Percentiles rank a stretch among this genome's conserved stretches.
These are phyloP conservation scores for Verticillium zaregamsianum DNA, from an alignment of 2,329 filamentous ascomycete genomes.

Conservation along the genomic window DNA sequence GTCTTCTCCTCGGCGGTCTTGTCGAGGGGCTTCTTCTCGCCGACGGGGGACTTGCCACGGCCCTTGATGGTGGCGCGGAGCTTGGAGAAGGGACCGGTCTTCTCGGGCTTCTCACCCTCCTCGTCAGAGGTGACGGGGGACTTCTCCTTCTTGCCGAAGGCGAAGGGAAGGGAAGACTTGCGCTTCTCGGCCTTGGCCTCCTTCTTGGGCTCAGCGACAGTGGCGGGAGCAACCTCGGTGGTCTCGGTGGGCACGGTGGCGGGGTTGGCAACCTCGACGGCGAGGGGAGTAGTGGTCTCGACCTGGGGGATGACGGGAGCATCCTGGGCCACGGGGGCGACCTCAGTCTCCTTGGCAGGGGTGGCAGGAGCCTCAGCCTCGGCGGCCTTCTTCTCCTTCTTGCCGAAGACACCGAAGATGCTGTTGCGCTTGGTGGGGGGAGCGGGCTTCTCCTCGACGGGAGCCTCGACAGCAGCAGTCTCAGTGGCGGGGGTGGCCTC, in stretches of 20 bases:
- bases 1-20: constrained; percentile 21
- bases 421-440: constrained; percentile 55
- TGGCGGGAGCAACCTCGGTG: constrained; percentile 35
- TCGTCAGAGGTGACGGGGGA: constrained; percentile 48
- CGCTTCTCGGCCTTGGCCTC: constrained; percentile 71
- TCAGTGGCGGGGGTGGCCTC: constrained; percentile 25
- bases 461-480: constrained; percentile 18
- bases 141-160: constrained; percentile 74
- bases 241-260: constrained; percentile 43
- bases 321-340: constrained; percentile 37
- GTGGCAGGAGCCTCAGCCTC: constrained; percentile 40
- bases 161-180: constrained; percentile 72
- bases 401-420: constrained; percentile 51
- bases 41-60: constrained; percentile 30
- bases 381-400: constrained; percentile 57
- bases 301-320: constrained; percentile 58
- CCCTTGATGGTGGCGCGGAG: constrained; percentile 53
- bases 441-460: constrained; percentile 18
- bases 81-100: constrained; percentile 55
- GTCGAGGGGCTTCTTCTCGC: constrained; percentile 36
- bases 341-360: constrained; percentile 38
- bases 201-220: constrained; percentile 54
- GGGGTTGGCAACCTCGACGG: constrained; percentile 46
- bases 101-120: constrained; percentile 56
- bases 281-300: constrained; percentile 50